A percentile compares a stretch with the other conserved stretches of the same genome.
These are phyloP conservation scores for Silene uniflora DNA, from an alignment of 148 eudicot genomes.

Conservation along the genomic window DNA sequence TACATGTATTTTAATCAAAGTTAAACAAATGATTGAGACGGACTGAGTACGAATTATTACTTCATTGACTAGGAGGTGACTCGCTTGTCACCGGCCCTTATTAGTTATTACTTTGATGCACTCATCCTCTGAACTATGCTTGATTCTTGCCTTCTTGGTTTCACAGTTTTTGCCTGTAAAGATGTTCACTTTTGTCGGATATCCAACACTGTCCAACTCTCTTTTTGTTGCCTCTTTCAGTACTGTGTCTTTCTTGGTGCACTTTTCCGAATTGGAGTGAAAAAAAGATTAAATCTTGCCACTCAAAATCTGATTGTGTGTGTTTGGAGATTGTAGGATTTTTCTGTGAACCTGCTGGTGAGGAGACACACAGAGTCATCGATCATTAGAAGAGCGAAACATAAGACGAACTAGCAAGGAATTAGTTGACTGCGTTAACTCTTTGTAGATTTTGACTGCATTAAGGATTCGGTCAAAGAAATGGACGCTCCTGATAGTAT, in stretches of 20 bases:
- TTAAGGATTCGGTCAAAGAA: conserved; percentile 52
- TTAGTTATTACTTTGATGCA: no score
- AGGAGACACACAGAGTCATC: conserved; percentile 20
- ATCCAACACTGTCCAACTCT: no score
- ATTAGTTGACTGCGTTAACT: conserved; percentile 31
- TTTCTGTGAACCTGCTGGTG: conserved; percentile 30
- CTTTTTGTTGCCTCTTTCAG: not conserved
- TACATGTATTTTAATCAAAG: no score
- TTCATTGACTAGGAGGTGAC: no score
- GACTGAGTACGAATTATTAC: no score
- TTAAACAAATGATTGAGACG: no score
- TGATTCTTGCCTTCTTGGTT: no score
- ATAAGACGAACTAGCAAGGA: conserved; percentile 17
- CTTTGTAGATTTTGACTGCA: conserved; percentile 56
- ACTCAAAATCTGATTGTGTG: conserved; percentile 23
- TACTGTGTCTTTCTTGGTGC: not conserved
- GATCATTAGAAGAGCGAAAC: conserved; percentile 26
- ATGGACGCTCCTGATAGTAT: conserved; percentile 25
- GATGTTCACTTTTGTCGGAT: no score
- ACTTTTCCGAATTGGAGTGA: not conserved
- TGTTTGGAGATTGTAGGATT: conserved; percentile 57
- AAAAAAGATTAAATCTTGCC: not conserved
- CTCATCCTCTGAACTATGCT: no score
- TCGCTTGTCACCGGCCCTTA: no score
- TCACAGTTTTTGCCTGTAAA: no score